Conservation (phyloP, 1,284 basidiomycete genomes). For the Takashimella koratensis region DNA sequence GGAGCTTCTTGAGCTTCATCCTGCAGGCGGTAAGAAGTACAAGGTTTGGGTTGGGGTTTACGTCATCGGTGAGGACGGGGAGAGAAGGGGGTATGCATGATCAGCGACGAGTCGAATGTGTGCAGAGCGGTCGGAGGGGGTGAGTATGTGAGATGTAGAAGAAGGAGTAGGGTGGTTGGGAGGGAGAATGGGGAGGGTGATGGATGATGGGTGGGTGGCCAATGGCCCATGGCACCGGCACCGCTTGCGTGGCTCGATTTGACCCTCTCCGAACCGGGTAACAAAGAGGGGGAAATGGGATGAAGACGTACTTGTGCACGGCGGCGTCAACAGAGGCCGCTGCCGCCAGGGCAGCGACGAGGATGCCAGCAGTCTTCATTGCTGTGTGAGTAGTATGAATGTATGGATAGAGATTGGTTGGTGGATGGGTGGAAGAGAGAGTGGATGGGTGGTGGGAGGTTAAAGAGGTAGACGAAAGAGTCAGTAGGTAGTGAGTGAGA, state of each 20-base stretch:
- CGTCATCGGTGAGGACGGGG: not conserved
- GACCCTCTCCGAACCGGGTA: not conserved
- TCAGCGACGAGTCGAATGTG: slow-evolving; percentile 34
- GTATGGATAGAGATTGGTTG: slow-evolving; percentile 11
- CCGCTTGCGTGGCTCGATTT: slow-evolving; percentile 34
- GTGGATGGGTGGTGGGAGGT: slow-evolving; percentile 3
- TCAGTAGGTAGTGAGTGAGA: not conserved
- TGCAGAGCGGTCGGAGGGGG: too few relatives aligned
- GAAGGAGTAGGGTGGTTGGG: not conserved
- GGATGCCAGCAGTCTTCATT: slow-evolving; percentile 62
- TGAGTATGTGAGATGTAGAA: not conserved
- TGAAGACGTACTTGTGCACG: slow-evolving; percentile 40
- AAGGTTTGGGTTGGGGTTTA: not conserved
- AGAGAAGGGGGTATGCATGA: not conserved
- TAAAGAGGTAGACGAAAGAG: not conserved
- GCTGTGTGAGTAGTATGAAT: not conserved
- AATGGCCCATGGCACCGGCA: slow-evolving; percentile 3
- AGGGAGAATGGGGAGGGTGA: not conserved
- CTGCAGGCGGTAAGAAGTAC: too few relatives aligned
- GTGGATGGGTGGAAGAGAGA: slow-evolving; percentile 4
- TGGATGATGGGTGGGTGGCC: slow-evolving; percentile 14
- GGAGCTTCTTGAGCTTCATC: slow-evolving; percentile 80
- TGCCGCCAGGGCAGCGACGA: slow-evolving; percentile 67
- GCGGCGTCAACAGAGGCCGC: slow-evolving; percentile 49
- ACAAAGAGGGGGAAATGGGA: not conserved